Evolutionary conservation across 345 rosid species (phyloP).

Genomic region (Boechera stricta): DNA sequence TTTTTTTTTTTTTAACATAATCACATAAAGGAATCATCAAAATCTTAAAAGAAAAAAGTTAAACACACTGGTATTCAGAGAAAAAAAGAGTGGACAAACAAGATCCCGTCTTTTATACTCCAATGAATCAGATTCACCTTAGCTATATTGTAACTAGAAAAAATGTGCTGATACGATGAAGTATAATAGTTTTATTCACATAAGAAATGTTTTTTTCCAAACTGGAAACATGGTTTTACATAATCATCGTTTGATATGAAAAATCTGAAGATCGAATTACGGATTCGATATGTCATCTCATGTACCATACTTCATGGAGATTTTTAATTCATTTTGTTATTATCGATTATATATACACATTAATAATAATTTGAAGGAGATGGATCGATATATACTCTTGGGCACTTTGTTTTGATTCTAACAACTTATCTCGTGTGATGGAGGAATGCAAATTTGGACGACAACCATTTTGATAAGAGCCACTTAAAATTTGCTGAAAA

Average conservation of each 20-base stretch:
- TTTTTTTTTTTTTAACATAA: not conserved
- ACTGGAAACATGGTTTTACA: not conserved
- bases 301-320: conserved; percentile 11
- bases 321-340: not conserved
- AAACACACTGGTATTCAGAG: not conserved
- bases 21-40: not conserved
- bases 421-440: conserved; percentile 39
- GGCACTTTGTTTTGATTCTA: conserved; percentile 11
- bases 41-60: not conserved
- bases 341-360: not conserved
- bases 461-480: conserved; percentile 30
- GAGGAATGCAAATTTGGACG: conserved; percentile 31
- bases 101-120: conserved; percentile 13
- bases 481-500: conserved; percentile 39
- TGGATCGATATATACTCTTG: conserved; percentile 20
- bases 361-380: conserved; percentile 12
- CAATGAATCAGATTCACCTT: conserved; percentile 35
- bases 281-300: conserved; percentile 8
- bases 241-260: conserved; percentile 2
- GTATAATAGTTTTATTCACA: not conserved
- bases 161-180: not conserved
- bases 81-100: conserved; percentile 8
- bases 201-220: not conserved
- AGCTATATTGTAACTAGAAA: conserved; percentile 14
- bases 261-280: not conserved